Evolutionary conservation across 2,329 filamentous ascomycete genomes (phyloP), one percentile per base, ranked within the genome.

Genomic region (Tolypocladium inflatum): DNA sequence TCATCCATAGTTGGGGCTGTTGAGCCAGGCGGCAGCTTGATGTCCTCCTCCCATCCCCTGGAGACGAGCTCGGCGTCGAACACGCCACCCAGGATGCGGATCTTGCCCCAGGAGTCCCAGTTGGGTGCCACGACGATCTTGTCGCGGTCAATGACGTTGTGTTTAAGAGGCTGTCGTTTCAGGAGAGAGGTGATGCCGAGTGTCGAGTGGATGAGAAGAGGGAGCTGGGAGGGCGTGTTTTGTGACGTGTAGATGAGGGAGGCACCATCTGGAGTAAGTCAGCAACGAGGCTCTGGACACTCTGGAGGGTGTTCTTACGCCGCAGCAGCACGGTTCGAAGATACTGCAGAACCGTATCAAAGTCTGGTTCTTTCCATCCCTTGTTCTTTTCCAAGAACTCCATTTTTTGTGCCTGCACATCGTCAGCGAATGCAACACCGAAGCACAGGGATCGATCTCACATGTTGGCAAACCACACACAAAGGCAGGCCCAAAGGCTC

Each of bases 61-160:
- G 90, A 94, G 50, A 96, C 81, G 17, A 83, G 82, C 76, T 99
- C 94, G 26, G 95, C 90, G 64, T 97, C 91, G 66, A 97, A 97
- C 0, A 87, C 90, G 68, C 96, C 94, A 57, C 91, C 85, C 35
- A 97, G 78, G 51, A 97, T 91, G 48, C 93, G 83, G 60, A 99
- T 97, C 74, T 97, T 99, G 60, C 91, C 92, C 90, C 91, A 97
- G 0, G 92, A 97, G 73, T 99, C 94, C 94, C 94, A 99, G 71
- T 97, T 97, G 19, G 92, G 89, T 2, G 93, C 93, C 0, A 99
- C 89, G 6, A 97, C 80, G 57, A 99, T 92, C 78, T 95, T 95
- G 72, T 96, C 92, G 60, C 93, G 83, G 74, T 94, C 94, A 63
- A 95, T 94, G 60, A 95, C 89, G 66, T 96, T 96, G 70, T 92